phyloP scores from a whole-genome alignment of 2,329 filamentous ascomycete species.

The Paraphaeosphaeria sporulosa region DNA sequence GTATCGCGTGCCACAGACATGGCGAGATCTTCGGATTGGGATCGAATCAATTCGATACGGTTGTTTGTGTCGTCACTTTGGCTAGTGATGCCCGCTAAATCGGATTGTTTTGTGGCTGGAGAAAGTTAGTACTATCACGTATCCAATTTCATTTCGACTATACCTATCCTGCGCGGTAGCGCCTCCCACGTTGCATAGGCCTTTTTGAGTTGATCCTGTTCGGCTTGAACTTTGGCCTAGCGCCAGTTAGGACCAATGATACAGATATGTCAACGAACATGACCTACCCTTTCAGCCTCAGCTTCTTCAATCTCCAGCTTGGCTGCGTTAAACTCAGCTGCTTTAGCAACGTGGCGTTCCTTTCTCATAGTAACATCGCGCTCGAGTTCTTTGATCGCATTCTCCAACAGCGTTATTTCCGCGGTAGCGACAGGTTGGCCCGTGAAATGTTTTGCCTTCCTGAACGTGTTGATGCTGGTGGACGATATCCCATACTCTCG shows the following conservation, averaged over 20 bases:
- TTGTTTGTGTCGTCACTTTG: constrained; percentile 53
- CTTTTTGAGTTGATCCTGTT: constrained; percentile 74
- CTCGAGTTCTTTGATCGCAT: constrained; percentile 55
- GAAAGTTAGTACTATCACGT: constrained; percentile 29
- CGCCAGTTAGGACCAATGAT: constrained; percentile 5
- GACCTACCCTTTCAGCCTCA: constrained; percentile 29
- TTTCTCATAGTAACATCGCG: constrained; percentile 49
- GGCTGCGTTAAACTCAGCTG: constrained; percentile 36
- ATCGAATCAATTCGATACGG: constrained; percentile 60
- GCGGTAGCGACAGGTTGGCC: constrained; percentile 75
- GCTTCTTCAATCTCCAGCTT: constrained; percentile 34
- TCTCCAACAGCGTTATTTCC: constrained; percentile 68
- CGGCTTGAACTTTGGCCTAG: constrained; percentile 55
- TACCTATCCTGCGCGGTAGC: constrained; percentile 76
- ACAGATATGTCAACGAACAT: neutral
- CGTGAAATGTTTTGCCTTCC: constrained; percentile 73
- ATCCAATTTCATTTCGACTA: constrained; percentile 30
- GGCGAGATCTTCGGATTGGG: constrained; percentile 48
- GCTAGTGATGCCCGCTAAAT: constrained; percentile 53
- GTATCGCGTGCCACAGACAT: constrained; percentile 45
- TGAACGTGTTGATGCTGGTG: constrained; percentile 69
- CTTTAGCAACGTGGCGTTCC: constrained; percentile 49
- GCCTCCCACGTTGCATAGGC: constrained; percentile 70
- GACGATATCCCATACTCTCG: constrained; percentile 83
- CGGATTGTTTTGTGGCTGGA: constrained; percentile 55